These are phyloP conservation scores for Lactarius psammicola DNA, from an alignment of 768 basidiomycete genomes.

Conservation along the genomic window DNA sequence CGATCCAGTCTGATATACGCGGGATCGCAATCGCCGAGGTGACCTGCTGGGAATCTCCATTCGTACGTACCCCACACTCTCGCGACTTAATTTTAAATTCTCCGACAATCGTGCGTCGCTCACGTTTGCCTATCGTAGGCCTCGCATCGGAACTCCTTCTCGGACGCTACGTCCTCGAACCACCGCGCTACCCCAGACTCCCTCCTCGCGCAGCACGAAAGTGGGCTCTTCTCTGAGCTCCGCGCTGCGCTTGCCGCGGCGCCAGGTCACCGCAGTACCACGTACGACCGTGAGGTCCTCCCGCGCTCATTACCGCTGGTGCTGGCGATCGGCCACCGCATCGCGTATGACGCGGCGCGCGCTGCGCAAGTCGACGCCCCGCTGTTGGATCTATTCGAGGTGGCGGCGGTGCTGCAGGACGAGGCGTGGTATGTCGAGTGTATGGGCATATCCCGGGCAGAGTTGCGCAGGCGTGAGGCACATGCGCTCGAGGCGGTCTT, in stretches of 20 bases:
- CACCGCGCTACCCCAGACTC: conserved; percentile 44
- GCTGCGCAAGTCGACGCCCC: conserved; percentile 44
- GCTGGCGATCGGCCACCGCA: conserved; percentile 61
- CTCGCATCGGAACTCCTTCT: conserved; percentile 59
- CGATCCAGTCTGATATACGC: conserved; percentile 39
- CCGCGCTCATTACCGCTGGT: conserved; percentile 53
- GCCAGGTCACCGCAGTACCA: conserved; percentile 45
- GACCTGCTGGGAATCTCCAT: conserved; percentile 43
- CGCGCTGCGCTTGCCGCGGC: conserved; percentile 19
- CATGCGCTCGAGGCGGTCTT: conserved; percentile 32
- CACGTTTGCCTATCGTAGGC: conserved; percentile 43
- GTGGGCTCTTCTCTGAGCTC: conserved; percentile 36
- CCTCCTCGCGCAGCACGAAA: conserved; percentile 51
- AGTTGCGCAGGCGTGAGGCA: conserved; percentile 38
- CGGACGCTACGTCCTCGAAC: conserved; percentile 50
- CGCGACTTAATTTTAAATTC: no score
- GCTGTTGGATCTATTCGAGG: conserved; percentile 41
- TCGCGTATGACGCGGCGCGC: conserved; percentile 56
- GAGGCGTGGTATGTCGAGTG: conserved; percentile 60
- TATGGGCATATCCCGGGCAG: conserved; percentile 45
- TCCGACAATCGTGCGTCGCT: conserved; percentile 25
- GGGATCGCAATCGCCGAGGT: conserved; percentile 47
- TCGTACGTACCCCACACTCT: conserved; percentile 34
- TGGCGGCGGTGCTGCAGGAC: conserved; percentile 35
- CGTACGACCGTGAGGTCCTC: conserved; percentile 53